phyloP scores from a whole-genome alignment of 164 flowering plant species.

The Macadamia tetraphylla region DNA sequence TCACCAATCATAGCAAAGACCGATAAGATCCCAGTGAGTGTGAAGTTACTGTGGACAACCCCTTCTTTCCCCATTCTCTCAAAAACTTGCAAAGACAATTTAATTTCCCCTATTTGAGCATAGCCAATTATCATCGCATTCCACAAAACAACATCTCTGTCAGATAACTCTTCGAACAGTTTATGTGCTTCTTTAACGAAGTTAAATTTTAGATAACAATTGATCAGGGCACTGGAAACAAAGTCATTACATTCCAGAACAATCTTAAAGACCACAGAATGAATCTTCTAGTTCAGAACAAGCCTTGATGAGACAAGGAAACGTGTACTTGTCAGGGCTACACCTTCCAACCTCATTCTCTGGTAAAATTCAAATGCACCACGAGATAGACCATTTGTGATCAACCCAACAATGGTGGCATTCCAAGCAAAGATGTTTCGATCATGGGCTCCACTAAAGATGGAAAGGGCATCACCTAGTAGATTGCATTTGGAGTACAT shows the following conservation, averaged over 20 bases:
- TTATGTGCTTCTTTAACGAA: conserved; percentile 14
- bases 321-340: conserved; percentile 58
- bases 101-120: conserved; percentile 31
- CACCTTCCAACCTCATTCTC: conserved; percentile 28
- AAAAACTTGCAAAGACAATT: conserved; percentile 38
- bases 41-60: conserved; percentile 37
- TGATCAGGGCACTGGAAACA: conserved; percentile 25
- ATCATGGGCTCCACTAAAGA: conserved; percentile 25
- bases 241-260: conserved; percentile 17
- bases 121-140: conserved; percentile 39
- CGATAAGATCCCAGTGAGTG: conserved; percentile 54
- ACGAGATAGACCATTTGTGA: conserved; percentile 26
- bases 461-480: conserved; percentile 30
- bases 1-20: conserved; percentile 33
- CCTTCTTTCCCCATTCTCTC: conserved; percentile 38
- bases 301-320: conserved; percentile 58
- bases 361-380: conserved; percentile 32
- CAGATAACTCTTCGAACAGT: conserved; percentile 26
- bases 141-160: conserved; percentile 28
- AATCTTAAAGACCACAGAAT: conserved; percentile 28
- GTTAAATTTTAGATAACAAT: not conserved
- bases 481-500: conserved; percentile 65
- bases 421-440: conserved; percentile 40
- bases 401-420: conserved; percentile 17
- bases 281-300: conserved; percentile 42